Base-by-base conservation (phyloP, 768 basidiomycete genomes). In the Mycena pura region DNA sequence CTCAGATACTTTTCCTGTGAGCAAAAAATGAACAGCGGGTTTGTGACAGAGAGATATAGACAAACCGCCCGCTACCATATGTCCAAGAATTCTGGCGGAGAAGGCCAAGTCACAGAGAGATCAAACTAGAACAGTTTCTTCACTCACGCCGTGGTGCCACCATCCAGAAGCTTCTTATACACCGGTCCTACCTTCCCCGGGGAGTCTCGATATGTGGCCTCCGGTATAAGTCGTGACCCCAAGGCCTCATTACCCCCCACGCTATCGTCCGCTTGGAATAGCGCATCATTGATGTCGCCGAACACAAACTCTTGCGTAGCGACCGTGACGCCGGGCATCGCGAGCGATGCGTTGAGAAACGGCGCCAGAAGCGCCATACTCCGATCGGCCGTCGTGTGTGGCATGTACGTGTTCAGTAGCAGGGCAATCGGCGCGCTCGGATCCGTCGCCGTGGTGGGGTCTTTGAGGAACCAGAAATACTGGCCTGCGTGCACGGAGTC, bases 401-500 rank as follows among this genome's bases (percentile, higher is more conserved):
- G 51, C 51, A 53, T 21, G 39, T 41, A 53, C 25, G 31, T 63
- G 65, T 25, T 68, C 71, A 60, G 75, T 70, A 54, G 51, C 57
- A 3, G 72, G 69, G 15, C n/a, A 28, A 21, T 71, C 19, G 24
- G 11, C 29, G 45, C 64, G 52, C 6, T 8, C n/a, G 21, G 25
- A 21, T 15, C 22, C 6, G 52, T 50, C 31, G 54, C 60, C 17
- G 47, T 62, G 14, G 43, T 41, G 1, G 63, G 21, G 5, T 53
- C 22, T n/a, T n/a, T n/a, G n/a, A n/a, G n/a, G n/a, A 69, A 28
- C 24, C 50, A 69, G 55, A 76, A 70, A 43, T 75, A 76, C 57
- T 74, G 74, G 10, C 72, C 72, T 5, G 68, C 68, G 27, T 60
- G 66, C 10, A 72, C 43, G n/a, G 65, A 31, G 58, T 77, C 76